These are phyloP conservation scores for Lycium barbarum DNA, from an alignment of 257 asterid species.

Conservation along the genomic window DNA sequence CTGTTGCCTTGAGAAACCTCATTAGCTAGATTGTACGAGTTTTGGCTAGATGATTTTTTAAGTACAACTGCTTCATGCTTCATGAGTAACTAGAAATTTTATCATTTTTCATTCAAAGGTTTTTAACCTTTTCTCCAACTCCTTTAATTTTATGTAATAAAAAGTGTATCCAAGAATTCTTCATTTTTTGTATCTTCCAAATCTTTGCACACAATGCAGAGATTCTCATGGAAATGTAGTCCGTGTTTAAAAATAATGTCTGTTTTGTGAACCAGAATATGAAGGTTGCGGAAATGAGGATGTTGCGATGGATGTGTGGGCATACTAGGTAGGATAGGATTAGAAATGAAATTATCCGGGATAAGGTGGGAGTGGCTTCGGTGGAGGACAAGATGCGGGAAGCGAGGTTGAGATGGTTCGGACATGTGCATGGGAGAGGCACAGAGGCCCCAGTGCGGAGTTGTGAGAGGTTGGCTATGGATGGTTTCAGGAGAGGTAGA, in stretches of 20 bases:
- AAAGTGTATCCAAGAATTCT: neutral
- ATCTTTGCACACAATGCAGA: constrained; percentile 3
- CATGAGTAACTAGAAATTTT: neutral
- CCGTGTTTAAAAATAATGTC: neutral
- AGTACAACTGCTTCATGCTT: constrained; percentile 13
- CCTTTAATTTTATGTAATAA: neutral
- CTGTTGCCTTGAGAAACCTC: neutral
- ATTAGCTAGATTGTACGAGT: neutral
- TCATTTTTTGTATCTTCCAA: neutral
- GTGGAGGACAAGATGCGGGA: too few relatives aligned
- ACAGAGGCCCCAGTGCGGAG: too few relatives aligned
- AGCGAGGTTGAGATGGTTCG: too few relatives aligned
- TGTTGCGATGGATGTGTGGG: too few relatives aligned
- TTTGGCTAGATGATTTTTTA: neutral
- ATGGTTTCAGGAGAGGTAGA: too few relatives aligned
- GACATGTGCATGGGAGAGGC: too few relatives aligned
- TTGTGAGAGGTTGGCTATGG: too few relatives aligned
- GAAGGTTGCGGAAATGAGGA: too few relatives aligned
- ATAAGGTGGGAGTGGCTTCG: too few relatives aligned
- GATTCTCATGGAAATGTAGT: constrained; percentile 2
- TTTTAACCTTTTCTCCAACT: neutral
- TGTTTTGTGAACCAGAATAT: neutral
- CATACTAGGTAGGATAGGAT: too few relatives aligned
- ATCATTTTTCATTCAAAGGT: neutral
- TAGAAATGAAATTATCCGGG: too few relatives aligned